Conservation (phyloP, 495 filamentous ascomycete species). For the Pseudevernia furfuracea region DNA sequence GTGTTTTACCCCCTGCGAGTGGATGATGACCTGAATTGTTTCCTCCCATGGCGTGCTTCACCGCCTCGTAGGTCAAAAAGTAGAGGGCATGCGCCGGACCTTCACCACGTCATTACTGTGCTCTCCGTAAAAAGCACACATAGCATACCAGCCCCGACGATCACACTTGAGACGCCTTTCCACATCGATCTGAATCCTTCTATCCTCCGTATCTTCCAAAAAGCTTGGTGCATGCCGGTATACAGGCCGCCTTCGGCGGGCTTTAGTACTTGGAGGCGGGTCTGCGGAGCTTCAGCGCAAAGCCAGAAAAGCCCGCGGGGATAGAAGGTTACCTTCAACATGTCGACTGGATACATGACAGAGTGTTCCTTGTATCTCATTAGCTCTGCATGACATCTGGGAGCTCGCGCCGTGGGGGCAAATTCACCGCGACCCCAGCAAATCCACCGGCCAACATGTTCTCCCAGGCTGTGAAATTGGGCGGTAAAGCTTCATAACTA, state of each 20-base stretch:
- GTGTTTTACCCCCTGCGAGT: slow-evolving; percentile 68
- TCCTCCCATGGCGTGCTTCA: slow-evolving; percentile 92
- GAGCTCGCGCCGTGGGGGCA: slow-evolving; percentile 13
- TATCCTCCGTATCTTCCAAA: slow-evolving; percentile 78
- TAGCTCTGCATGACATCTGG: slow-evolving; percentile 16
- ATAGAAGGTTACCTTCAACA: slow-evolving; percentile 74
- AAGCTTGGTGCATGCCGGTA: slow-evolving; percentile 83
- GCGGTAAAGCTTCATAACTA: slow-evolving; percentile 64
- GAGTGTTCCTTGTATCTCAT: slow-evolving; percentile 58
- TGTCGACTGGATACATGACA: slow-evolving; percentile 97
- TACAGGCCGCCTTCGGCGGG: slow-evolving; percentile 80
- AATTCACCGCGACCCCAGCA: slow-evolving; percentile 85
- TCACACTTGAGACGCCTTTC: slow-evolving; percentile 94
- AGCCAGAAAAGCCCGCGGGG: slow-evolving; percentile 1
- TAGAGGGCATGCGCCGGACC: slow-evolving; percentile 96
- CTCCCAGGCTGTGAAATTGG: slow-evolving; percentile 56
- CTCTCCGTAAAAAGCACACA: slow-evolving; percentile 7
- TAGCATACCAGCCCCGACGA: slow-evolving; percentile 80
- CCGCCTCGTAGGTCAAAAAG: slow-evolving; percentile 94
- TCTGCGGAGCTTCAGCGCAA: slow-evolving; percentile 46
- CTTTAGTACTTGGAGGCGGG: slow-evolving; percentile 93
- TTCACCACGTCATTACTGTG: slow-evolving; percentile 38
- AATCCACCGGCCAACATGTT: slow-evolving; percentile 96
- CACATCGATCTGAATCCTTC: slow-evolving; percentile 89
- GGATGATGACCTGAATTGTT: slow-evolving; percentile 90